These are phyloP conservation scores for Triticum monococcum DNA, from an alignment of 176 grass and related monocot species.

Conservation along the genomic window DNA sequence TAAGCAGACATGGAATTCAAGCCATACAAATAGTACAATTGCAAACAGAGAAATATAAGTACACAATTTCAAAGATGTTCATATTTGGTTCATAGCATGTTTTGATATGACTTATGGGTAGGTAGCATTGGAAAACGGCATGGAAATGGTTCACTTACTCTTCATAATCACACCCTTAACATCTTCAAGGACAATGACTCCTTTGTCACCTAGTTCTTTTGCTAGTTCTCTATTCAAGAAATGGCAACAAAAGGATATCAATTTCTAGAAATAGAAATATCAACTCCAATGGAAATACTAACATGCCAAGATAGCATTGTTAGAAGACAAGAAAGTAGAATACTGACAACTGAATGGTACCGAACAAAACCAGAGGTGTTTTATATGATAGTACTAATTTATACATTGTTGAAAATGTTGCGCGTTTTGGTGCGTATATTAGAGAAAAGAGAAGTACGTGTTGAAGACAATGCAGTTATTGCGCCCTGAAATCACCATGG, in stretches of 20 bases:
- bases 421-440: no score
- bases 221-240: slow-evolving; percentile 76
- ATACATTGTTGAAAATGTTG: no score
- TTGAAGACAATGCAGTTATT: background rate
- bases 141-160: slow-evolving; percentile 43
- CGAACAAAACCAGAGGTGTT: background rate
- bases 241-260: slow-evolving; percentile 26
- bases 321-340: background rate
- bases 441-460: no score
- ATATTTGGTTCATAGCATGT: slow-evolving; percentile 11
- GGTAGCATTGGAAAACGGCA: background rate
- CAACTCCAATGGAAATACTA: background rate
- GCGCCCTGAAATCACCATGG: background rate
- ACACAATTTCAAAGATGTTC: background rate
- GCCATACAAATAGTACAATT: background rate
- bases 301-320: background rate
- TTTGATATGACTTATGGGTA: background rate
- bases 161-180: slow-evolving; percentile 84
- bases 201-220: slow-evolving; percentile 66
- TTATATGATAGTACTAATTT: background rate
- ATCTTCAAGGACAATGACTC: slow-evolving; percentile 73
- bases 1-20: background rate
- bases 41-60: background rate
- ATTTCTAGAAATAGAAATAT: background rate
- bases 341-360: background rate